A percentile compares a stretch with the other conserved stretches of the same genome.
These are phyloP conservation scores for Fonsecaea monophora DNA, from an alignment of 2,329 filamentous ascomycete species.

Conservation along the genomic window DNA sequence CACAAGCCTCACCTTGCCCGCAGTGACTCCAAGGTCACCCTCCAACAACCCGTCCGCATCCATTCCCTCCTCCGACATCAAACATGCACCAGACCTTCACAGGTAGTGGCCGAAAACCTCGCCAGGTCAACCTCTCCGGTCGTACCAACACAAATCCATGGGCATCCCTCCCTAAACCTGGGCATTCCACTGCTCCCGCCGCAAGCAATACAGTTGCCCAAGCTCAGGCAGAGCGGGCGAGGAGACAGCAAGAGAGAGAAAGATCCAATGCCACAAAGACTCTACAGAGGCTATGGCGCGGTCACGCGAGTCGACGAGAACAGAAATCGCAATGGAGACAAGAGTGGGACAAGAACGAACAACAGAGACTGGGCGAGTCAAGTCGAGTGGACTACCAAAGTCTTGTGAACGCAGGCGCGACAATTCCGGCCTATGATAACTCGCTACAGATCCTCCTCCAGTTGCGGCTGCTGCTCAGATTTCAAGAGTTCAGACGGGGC, in stretches of 20 bases:
- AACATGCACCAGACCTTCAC: constrained; percentile 91
- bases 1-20: not conserved
- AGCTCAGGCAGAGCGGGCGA: constrained; percentile 83
- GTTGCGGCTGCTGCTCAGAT: constrained; percentile 72
- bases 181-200: constrained; percentile 50
- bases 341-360: constrained; percentile 68
- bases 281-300: constrained; percentile 84
- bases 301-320: constrained; percentile 67
- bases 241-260: constrained; percentile 80
- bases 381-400: constrained; percentile 21
- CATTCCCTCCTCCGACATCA: constrained; percentile 4
- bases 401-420: constrained; percentile 44
- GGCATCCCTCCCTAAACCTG: constrained; percentile 52
- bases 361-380: constrained; percentile 29
- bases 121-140: constrained; percentile 93
- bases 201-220: constrained; percentile 80
- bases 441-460: constrained; percentile 55
- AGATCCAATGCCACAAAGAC: constrained; percentile 73
- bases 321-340: constrained; percentile 65
- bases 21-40: not conserved
- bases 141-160: constrained; percentile 78
- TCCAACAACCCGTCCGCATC: constrained; percentile 1
- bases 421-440: constrained; percentile 44
- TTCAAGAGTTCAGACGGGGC: constrained; percentile 47
- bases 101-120: constrained; percentile 80